phyloP scores from a whole-genome alignment of 1,284 basidiomycete species.

The Inonotus obliquus region DNA sequence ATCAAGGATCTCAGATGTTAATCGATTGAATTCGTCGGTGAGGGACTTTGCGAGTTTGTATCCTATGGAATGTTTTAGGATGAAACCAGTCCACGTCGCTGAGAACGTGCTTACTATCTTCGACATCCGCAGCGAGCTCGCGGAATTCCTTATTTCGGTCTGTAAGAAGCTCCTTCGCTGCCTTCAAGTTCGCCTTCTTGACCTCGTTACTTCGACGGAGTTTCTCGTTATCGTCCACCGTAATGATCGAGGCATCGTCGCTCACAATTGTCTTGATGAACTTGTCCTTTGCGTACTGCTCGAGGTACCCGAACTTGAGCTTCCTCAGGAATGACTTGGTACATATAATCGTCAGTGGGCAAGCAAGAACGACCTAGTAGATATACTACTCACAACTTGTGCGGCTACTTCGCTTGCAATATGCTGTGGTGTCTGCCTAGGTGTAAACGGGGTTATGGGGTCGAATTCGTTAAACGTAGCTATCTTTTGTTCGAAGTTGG shows the following conservation, averaged over 20 bases:
- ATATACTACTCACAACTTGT: conserved; percentile 38
- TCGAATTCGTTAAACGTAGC: conserved; percentile 16
- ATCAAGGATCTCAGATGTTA: conserved; percentile 75
- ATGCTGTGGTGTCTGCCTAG: conserved; percentile 39
- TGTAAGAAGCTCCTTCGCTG: conserved; percentile 55
- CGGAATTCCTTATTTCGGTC: conserved; percentile 59
- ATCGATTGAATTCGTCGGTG: conserved; percentile 49
- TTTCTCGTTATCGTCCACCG: conserved; percentile 67
- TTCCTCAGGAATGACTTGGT: conserved; percentile 70
- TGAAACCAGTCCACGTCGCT: not conserved
- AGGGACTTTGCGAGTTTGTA: conserved; percentile 50
- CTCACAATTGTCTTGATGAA: conserved; percentile 82
- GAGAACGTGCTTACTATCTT: conserved; percentile 45
- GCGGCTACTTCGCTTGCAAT: conserved; percentile 43
- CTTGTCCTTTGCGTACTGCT: conserved; percentile 83
- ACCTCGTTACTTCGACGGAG: conserved; percentile 55
- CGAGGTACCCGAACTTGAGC: conserved; percentile 81
- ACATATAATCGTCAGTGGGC: conserved; percentile 1
- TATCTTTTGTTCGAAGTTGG: conserved; percentile 24
- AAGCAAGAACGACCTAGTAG: not conserved
- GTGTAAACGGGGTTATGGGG: conserved; percentile 20
- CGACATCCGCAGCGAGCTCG: conserved; percentile 57
- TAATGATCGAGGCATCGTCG: conserved; percentile 72
- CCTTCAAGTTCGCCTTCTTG: conserved; percentile 66
- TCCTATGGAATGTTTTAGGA: conserved; percentile 35